Conservation (phyloP, 371 early-diverging fungal species). For the Encephalitozoon cuniculi region DNA sequence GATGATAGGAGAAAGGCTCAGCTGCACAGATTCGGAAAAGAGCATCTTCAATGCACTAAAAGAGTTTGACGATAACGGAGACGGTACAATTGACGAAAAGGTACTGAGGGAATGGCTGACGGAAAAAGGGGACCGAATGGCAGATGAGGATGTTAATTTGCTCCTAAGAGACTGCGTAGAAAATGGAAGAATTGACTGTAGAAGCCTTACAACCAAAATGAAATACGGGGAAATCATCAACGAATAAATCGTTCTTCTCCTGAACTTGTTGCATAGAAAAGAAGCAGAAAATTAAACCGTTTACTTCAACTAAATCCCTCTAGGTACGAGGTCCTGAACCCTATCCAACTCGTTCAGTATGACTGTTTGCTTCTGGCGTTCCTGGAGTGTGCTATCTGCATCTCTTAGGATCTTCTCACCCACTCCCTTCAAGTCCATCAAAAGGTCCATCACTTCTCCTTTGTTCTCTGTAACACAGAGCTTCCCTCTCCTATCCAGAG, state of each 20-base stretch:
- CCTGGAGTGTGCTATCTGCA: conserved; percentile 13
- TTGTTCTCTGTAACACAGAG: conserved; percentile 16
- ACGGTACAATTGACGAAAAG: conserved; percentile 71
- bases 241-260: conserved; percentile 2
- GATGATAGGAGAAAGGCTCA: conserved; percentile 78
- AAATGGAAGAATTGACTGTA: conserved; percentile 30
- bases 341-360: conserved; percentile 25
- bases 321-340: background rate
- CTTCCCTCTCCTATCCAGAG: background rate
- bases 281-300: background rate
- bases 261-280: background rate
- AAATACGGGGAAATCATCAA: conserved; percentile 51
- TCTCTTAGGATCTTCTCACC: conserved; percentile 6
- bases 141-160: conserved; percentile 69
- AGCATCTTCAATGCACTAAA: conserved; percentile 75
- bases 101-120: conserved; percentile 72
- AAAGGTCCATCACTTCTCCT: conserved; percentile 5
- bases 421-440: conserved; percentile 2
- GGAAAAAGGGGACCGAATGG: conserved; percentile 71
- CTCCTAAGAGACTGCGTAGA: conserved; percentile 40
- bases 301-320: background rate
- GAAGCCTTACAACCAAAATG: conserved; percentile 37
- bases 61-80: conserved; percentile 70
- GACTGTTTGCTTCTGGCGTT: conserved; percentile 19
- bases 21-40: conserved; percentile 74